These are phyloP conservation scores for Pythium inflatum DNA, from an alignment of 352 stramenopile genomes.

Conservation along the genomic window DNA sequence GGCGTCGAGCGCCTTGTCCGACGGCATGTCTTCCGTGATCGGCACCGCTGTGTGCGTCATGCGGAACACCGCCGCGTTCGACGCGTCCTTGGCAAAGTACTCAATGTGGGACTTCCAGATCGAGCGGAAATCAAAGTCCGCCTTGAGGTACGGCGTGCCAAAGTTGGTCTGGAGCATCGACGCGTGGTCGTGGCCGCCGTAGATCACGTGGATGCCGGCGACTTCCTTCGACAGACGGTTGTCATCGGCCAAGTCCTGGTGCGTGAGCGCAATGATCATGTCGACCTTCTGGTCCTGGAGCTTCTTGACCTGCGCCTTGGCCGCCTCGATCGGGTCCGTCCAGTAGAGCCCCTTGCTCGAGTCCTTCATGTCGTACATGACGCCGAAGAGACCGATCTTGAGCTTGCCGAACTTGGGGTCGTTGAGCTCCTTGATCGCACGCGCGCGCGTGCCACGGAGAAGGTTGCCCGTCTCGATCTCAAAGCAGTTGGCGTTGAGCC, in stretches of 20 bases:
- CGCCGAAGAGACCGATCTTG: slow-evolving; percentile 67
- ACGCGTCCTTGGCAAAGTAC: slow-evolving; percentile 48
- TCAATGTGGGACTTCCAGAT: slow-evolving; percentile 68
- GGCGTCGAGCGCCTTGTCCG: slow-evolving; percentile 51
- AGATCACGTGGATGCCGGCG: slow-evolving; percentile 64
- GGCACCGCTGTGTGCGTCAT: slow-evolving; percentile 61
- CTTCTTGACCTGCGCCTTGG: slow-evolving; percentile 51
- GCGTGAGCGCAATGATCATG: slow-evolving; percentile 75
- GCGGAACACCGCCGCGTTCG: slow-evolving; percentile 38
- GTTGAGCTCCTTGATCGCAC: slow-evolving; percentile 56
- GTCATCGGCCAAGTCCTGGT: slow-evolving; percentile 73
- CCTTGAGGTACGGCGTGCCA: slow-evolving; percentile 74
- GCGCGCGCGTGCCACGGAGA: slow-evolving; percentile 54
- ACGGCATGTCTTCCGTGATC: slow-evolving; percentile 63
- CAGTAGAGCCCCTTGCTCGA: slow-evolving; percentile 66
- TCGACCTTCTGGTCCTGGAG: slow-evolving; percentile 53
- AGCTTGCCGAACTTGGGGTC: slow-evolving; percentile 47
- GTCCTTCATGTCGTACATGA: slow-evolving; percentile 84
- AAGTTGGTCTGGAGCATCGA: slow-evolving; percentile 78
- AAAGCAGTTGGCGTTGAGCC: slow-evolving; percentile 79
- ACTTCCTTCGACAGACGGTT: slow-evolving; percentile 76
- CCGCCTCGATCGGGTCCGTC: slow-evolving; percentile 64
- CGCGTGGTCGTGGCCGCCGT: slow-evolving; percentile 73
- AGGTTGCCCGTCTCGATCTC: slow-evolving; percentile 48
- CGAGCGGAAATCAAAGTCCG: slow-evolving; percentile 73